These are phyloP conservation scores for Acer yangbiense DNA, from an alignment of 345 rosid genomes.

Conservation along the genomic window DNA sequence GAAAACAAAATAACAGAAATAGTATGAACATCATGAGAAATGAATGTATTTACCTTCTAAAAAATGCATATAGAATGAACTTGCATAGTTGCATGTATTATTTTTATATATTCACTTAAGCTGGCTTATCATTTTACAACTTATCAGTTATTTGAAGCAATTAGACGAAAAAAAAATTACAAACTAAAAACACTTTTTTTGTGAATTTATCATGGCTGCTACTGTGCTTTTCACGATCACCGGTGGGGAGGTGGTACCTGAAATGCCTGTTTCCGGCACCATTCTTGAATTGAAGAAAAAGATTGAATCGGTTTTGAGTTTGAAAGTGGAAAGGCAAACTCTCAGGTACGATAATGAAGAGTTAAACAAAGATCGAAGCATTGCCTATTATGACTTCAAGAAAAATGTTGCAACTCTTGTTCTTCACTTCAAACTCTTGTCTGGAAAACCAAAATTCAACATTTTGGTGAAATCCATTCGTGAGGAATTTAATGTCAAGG, in stretches of 20 bases:
- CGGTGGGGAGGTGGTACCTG: conserved; percentile 9
- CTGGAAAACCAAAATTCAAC: not conserved
- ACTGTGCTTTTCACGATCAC: not conserved
- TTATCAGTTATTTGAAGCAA: no score
- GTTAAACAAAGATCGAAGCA: not conserved
- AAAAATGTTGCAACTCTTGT: not conserved
- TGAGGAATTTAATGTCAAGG: not conserved
- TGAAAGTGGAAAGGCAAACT: not conserved
- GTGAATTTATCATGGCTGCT: not conserved
- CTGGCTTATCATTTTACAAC: no score
- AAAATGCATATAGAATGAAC: not conserved
- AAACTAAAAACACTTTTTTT: no score
- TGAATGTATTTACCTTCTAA: not conserved
- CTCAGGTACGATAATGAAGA: not conserved
- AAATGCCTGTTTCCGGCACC: not conserved
- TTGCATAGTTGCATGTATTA: no score
- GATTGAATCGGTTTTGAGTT: not conserved
- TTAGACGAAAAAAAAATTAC: no score
- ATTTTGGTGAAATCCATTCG: not conserved
- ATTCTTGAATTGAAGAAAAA: conserved; percentile 1
- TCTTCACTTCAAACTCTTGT: not conserved
- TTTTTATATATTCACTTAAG: no score
- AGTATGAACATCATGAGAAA: not conserved
- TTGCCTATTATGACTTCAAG: not conserved
- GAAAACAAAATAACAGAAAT: no score